Evolutionary conservation across 768 basidiomycete genomes (phyloP), one percentile per base, ranked within the genome.

Genomic region (Floccularia luteovirens): DNA sequence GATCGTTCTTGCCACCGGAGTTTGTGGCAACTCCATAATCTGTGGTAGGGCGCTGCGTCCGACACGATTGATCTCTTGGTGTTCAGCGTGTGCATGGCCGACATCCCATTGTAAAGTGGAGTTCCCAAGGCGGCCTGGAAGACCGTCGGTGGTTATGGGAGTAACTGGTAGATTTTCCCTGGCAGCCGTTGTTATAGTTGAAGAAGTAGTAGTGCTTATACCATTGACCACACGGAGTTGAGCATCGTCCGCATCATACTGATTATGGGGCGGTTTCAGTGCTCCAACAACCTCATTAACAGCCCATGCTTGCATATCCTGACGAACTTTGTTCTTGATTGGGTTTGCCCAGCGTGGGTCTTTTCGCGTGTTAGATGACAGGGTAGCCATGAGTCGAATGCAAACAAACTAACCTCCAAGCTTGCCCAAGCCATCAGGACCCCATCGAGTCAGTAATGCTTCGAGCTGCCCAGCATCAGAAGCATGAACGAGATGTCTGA

Each of bases 331-430:
- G 54, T 80, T 72, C 68, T 91, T 92, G 66, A 92, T 90, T 47
- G 88, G 87, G 58, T 69, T 74, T 31, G 88, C 89, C 90, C 90
- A 92, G 46, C 72, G 76, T 48, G 89, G 89, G 71, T 89, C 90
- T 90, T 57, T 50, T 49, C 27, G 43, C 53, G 46, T 48, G 38
- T 34, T 52, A 48, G 53, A 58, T 43, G 45, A 41, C 46, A 44
- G 36, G 31, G 41, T 47, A 41, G 41, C 30, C 43, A 44, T 34
- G 28, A 38, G 46, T 43, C 45, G 37, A 43, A 43, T 36, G 41
- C 31, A 36, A 35, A 52, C 43, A 28, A 36, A 39, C 78, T 63
- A 53, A 90, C 90, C 83, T 66, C 84, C 88, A 37, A 92, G 65
- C 61, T 93, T 92, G 43, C 89, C 89, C 58, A 89, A 62, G 28